phyloP scores from a whole-genome alignment of 495 filamentous ascomycete species.

The Xeromyces bisporus region DNA sequence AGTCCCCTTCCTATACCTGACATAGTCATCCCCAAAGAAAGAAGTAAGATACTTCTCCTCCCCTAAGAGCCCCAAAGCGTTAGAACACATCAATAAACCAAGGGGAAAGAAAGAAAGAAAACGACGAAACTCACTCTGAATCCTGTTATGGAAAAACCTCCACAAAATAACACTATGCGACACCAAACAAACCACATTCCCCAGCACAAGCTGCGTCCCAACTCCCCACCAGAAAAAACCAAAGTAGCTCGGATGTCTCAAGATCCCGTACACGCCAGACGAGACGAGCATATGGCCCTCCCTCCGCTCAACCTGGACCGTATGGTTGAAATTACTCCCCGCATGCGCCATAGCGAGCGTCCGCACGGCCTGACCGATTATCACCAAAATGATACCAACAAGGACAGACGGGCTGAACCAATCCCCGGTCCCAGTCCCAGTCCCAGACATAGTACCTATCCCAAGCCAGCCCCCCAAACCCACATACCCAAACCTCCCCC shows the following conservation, averaged over 20 bases:
- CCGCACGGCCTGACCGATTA: slow-evolving; percentile 54
- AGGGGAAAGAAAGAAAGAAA: slow-evolving; percentile 1
- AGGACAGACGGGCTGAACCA: slow-evolving; percentile 15
- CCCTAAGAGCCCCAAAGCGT: no score
- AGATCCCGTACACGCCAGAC: slow-evolving; percentile 40
- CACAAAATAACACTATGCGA: slow-evolving; percentile 62
- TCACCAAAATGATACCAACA: slow-evolving; percentile 45
- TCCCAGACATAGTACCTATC: no score
- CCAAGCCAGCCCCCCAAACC: no score
- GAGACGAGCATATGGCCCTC: slow-evolving; percentile 64
- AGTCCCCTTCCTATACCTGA: slow-evolving; percentile 47
- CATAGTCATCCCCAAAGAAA: slow-evolving; percentile 80
- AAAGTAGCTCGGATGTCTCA: slow-evolving; percentile 87
- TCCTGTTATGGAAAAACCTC: slow-evolving; percentile 62
- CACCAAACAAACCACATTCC: slow-evolving; percentile 62
- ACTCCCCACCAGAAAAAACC: slow-evolving; percentile 97
- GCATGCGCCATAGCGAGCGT: slow-evolving; percentile 76
- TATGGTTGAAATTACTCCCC: slow-evolving; percentile 83
- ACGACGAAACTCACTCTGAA: slow-evolving; percentile 37
- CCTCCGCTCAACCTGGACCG: slow-evolving; percentile 49
- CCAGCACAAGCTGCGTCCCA: slow-evolving; percentile 82
- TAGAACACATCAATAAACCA: slow-evolving; percentile 1
- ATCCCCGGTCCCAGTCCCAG: slow-evolving; percentile 7
- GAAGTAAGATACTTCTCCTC: slow-evolving; percentile 62
- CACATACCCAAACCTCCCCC: no score